Evolutionary conservation across 345 rosid genomes (phyloP), one percentile per base, ranked within the genome.

Genomic region (Gossypium thurberi): DNA sequence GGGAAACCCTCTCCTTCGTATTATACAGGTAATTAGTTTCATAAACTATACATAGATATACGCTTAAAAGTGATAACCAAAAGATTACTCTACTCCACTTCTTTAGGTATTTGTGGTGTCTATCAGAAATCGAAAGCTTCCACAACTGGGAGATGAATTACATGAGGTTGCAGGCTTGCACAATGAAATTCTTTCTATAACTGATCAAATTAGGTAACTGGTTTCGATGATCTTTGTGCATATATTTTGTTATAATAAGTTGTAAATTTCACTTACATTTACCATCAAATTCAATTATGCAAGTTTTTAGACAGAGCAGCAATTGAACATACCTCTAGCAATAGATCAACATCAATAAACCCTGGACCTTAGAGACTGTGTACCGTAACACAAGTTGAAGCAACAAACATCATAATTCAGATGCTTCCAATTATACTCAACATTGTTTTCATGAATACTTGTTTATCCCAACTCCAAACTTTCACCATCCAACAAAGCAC

Each of bases 381-480:
- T 79, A 82, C 89, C 0, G 84, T 85, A 69, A 82, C 87, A 15
- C 90, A 87, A 78, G 77, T 87, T 33, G 90, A 89, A 76, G 88
- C 87, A 81, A 80, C 89, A 2, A 89, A 89, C 65, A 84, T 87
- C 74, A 48, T 87, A 9, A 40, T 89, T 59, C 80, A 87, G 4
- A 85, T 89, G 88, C 80, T 83, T 14, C 93, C 90, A 0, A 80
- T 87, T 33, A 76, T 84, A 65, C 74, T 85, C 2, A 81, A 88
- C 79, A 89, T 91, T 4, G 79, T 89, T 61, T 84, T 89, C 82
- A 83, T 89, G 85, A 87, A 85, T 78, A 84, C 89, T 11, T 87
- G 89, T 53, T 74, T 89, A 57, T 91, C 88, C 71, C 89, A 89
- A 64, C 89, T 89, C 52, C 85, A 82, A n/a, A 87, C 89, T 13